Conservation (phyloP, 768 basidiomycete species). For the Neoboletus brunneissimus region DNA sequence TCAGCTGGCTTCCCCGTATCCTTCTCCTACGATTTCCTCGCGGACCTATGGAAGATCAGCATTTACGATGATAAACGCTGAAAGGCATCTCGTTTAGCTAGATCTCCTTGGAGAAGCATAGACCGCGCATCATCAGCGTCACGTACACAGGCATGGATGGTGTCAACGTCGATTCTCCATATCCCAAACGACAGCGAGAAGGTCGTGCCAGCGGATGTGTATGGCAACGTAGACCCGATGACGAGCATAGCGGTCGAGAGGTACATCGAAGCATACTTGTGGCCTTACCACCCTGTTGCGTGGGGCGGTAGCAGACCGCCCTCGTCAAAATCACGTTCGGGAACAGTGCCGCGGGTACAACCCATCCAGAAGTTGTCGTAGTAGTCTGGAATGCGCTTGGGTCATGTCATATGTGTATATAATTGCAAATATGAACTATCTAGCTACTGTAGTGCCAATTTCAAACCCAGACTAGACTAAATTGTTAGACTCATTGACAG, state of each 20-base stretch:
- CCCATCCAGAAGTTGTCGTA: too few relatives aligned
- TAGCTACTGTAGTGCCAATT: too few relatives aligned
- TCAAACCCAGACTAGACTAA: too few relatives aligned
- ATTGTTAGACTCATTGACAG: too few relatives aligned
- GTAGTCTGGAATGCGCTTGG: too few relatives aligned
- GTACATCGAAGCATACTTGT: constrained; percentile 4
- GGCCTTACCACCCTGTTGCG: neutral
- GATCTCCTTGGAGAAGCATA: neutral
- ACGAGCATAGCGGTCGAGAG: neutral
- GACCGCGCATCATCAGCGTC: constrained; percentile 5
- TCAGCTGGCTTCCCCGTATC: neutral
- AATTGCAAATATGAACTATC: too few relatives aligned
- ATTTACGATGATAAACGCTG: constrained; percentile 17
- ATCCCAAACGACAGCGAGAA: constrained; percentile 2
- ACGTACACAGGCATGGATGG: neutral
- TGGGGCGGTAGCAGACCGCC: too few relatives aligned
- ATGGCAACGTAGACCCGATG: constrained; percentile 16
- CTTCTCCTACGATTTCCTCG: neutral
- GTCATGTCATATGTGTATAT: too few relatives aligned
- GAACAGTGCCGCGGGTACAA: too few relatives aligned
- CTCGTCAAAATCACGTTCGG: too few relatives aligned
- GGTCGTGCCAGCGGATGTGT: constrained; percentile 6
- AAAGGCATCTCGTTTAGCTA: neutral
- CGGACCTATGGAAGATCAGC: neutral
- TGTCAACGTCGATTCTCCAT: neutral